Percentiles rank a stretch among this genome's conserved stretches.
These are phyloP conservation scores for Kluyveromyces sp. DNA, from an alignment of 1,139 yeast genomes.

Conservation along the genomic window DNA sequence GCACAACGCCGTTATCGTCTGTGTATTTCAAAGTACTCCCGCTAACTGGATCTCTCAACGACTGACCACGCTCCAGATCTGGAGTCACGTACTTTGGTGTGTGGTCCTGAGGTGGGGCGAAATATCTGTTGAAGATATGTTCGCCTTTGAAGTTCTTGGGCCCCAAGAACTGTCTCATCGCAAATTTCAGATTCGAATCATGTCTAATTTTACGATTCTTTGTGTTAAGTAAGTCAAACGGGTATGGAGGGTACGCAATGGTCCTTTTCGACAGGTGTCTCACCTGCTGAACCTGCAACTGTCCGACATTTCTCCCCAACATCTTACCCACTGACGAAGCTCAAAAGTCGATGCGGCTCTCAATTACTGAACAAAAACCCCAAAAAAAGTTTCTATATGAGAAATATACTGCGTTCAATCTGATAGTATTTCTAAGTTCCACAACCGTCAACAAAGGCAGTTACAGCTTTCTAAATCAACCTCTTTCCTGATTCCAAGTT, in stretches of 20 bases:
- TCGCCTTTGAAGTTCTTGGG: constrained; percentile 82
- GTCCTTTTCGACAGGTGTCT: constrained; percentile 38
- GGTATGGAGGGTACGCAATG: constrained; percentile 43
- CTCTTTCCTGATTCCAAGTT: neutral
- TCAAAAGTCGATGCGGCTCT: neutral
- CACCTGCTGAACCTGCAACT: constrained; percentile 25
- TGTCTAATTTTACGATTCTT: constrained; percentile 39
- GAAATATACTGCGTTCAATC: too few species aligned
- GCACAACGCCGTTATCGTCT: constrained; percentile 20
- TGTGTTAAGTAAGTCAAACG: constrained; percentile 35
- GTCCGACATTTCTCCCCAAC: constrained; percentile 4
- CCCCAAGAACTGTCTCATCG: constrained; percentile 54
- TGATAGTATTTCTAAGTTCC: too few species aligned
- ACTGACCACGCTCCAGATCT: constrained; percentile 40
- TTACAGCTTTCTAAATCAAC: neutral
- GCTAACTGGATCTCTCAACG: constrained; percentile 37
- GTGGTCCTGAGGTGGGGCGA: constrained; percentile 64
- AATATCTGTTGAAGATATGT: constrained; percentile 69
- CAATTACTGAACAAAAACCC: too few species aligned
- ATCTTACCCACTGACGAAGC: neutral
- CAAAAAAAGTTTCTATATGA: too few species aligned
- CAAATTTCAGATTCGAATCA: constrained; percentile 33
- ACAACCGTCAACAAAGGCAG: too few species aligned
- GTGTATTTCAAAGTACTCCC: constrained; percentile 27
- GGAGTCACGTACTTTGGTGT: constrained; percentile 70